Evolutionary conservation across 2,329 filamentous ascomycete genomes (phyloP).

Genomic region (Hypoxylon sp.): DNA sequence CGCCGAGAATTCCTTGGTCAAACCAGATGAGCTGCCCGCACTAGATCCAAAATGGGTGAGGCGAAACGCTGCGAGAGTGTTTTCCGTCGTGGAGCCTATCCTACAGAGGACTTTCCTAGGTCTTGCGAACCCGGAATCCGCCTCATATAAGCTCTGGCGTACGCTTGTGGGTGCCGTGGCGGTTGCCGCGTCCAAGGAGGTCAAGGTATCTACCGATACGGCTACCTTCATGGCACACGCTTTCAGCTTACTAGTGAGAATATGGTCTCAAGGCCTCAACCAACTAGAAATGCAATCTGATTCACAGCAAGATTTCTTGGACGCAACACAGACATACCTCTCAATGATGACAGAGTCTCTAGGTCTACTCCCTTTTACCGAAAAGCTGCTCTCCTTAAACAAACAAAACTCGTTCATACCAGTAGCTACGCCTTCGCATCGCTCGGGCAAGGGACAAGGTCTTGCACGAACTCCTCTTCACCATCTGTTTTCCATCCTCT

Average conservation of each 20-base stretch:
- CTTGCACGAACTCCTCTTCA: constrained; percentile 72
- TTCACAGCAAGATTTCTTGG: constrained; percentile 66
- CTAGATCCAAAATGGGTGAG: constrained; percentile 91
- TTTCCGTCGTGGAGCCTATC: constrained; percentile 72
- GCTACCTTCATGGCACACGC: constrained; percentile 82
- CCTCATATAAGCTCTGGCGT: constrained; percentile 69
- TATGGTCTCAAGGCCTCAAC: constrained; percentile 77
- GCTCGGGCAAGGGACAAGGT: constrained; percentile 66
- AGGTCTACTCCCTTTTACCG: constrained; percentile 73
- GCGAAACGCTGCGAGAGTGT: constrained; percentile 75
- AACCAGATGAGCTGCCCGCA: constrained; percentile 82
- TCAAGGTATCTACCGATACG: constrained; percentile 88
- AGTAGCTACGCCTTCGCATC: constrained; percentile 76
- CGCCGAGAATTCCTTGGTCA: constrained; percentile 70
- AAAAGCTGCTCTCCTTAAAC: constrained; percentile 69
- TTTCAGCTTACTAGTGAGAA: constrained; percentile 75
- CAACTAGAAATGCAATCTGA: constrained; percentile 66
- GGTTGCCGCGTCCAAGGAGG: constrained; percentile 83
- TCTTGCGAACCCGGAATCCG: constrained; percentile 72
- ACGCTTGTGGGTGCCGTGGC: constrained; percentile 74
- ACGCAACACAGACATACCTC: constrained; percentile 67
- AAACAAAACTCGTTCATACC: constrained; percentile 72
- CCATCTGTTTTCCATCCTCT: constrained; percentile 75
- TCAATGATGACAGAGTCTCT: constrained; percentile 65
- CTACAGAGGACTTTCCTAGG: constrained; percentile 74